Conservation (phyloP, 371 early-diverging fungal genomes). For the Mycotypha africana region DNA sequence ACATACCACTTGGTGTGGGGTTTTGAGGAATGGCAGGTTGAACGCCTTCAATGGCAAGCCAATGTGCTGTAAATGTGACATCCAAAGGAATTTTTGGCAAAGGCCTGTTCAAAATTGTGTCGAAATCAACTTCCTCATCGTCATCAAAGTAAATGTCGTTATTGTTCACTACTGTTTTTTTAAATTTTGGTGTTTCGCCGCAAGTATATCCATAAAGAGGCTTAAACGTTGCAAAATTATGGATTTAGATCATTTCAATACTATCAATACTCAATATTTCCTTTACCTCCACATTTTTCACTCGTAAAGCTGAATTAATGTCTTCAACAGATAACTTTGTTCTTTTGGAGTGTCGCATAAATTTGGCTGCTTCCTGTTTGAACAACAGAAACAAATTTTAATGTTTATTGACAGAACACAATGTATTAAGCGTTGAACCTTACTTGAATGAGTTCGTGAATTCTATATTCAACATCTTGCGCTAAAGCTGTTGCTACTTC, state of each 20-base stretch:
- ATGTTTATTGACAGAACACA: no score
- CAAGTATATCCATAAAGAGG: constrained; percentile 95
- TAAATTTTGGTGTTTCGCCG: constrained; percentile 72
- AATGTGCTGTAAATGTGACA: constrained; percentile 89
- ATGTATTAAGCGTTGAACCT: no score
- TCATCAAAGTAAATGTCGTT: constrained; percentile 89
- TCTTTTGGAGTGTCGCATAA: constrained; percentile 96
- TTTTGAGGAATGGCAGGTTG: constrained; percentile 99
- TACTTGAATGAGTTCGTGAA: constrained; percentile 94
- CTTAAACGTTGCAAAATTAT: constrained; percentile 32
- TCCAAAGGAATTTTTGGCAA: constrained; percentile 94
- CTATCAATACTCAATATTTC: no score
- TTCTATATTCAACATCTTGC: constrained; percentile 96
- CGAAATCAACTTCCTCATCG: constrained; percentile 97
- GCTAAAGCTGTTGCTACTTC: constrained; percentile 86
- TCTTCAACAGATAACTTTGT: constrained; percentile 87
- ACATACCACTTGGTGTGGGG: constrained; percentile 79
- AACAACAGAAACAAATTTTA: neutral
- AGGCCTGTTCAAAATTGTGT: constrained; percentile 83
- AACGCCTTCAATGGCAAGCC: constrained; percentile 99
- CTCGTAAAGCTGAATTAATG: constrained; percentile 93
- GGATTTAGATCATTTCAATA: no score
- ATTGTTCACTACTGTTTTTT: constrained; percentile 54
- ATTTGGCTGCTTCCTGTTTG: constrained; percentile 94
- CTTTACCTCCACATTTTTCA: constrained; percentile 96